phyloP scores from a whole-genome alignment of 1,284 basidiomycete genomes.

The Cryptococcus sp. region DNA sequence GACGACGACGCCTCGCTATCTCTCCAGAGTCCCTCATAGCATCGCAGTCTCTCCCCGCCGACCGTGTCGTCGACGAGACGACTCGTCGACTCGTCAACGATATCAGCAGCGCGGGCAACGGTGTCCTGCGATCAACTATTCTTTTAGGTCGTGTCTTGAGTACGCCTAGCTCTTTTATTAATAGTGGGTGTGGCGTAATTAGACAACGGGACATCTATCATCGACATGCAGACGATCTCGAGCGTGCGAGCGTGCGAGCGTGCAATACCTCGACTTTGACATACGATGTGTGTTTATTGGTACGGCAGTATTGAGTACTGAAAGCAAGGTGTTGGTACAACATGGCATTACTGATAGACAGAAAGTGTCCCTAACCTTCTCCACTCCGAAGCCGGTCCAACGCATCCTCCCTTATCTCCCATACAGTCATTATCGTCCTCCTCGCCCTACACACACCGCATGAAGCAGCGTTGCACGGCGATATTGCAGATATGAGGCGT shows the following conservation, averaged over 20 bases:
- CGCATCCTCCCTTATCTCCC: too few species aligned
- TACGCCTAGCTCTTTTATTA: conserved; percentile 41
- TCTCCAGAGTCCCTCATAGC: conserved; percentile 17
- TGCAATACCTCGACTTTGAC: too few species aligned
- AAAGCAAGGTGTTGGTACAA: too few species aligned
- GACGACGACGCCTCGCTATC: conserved; percentile 45
- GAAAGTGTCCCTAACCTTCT: too few species aligned
- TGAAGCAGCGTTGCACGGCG: conserved; percentile 17
- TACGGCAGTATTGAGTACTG: too few species aligned
- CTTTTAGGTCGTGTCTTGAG: conserved; percentile 41
- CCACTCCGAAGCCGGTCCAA: too few species aligned
- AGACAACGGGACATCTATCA: conserved; percentile 37
- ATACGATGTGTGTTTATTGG: too few species aligned
- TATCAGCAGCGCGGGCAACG: conserved; percentile 15
- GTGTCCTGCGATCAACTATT: conserved; percentile 19
- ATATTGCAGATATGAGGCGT: conserved; percentile 18
- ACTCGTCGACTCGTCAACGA: background rate
- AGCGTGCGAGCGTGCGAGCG: background rate
- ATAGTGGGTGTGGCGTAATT: conserved; percentile 49
- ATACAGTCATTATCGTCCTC: too few species aligned
- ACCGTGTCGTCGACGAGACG: background rate
- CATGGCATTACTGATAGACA: too few species aligned
- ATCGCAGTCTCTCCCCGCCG: conserved; percentile 45
- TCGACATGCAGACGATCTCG: background rate
- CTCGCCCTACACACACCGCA: conserved; percentile 7